Evolutionary conservation across 371 early-diverging fungal genomes (phyloP).

Genomic region (Lichtheimia corymbifera): DNA sequence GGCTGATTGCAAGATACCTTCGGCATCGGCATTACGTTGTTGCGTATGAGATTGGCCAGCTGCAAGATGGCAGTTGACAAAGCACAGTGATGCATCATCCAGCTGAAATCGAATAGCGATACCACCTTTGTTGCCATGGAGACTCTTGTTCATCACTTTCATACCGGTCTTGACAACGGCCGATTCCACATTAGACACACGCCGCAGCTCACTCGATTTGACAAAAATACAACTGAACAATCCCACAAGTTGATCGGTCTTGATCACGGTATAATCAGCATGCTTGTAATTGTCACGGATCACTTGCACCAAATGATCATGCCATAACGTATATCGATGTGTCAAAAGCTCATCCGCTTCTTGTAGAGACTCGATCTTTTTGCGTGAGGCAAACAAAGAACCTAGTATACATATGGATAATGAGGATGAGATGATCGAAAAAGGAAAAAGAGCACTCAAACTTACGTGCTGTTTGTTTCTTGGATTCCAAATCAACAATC

Average conservation of each 20-base stretch:
- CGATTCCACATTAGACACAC: slow-evolving; percentile 27
- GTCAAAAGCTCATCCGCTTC: slow-evolving; percentile 57
- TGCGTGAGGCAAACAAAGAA: slow-evolving; percentile 57
- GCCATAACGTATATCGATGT: slow-evolving; percentile 70
- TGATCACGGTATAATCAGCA: slow-evolving; percentile 59
- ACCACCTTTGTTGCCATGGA: slow-evolving; percentile 91
- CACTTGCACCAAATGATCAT: slow-evolving; percentile 60
- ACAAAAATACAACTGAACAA: slow-evolving; percentile 78
- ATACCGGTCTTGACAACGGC: slow-evolving; percentile 79
- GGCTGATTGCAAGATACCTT: slow-evolving; percentile 69
- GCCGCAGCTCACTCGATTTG: slow-evolving; percentile 32
- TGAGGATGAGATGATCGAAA: slow-evolving; percentile 33
- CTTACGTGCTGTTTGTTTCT: slow-evolving; percentile 70
- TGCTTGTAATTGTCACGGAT: slow-evolving; percentile 51
- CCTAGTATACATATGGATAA: slow-evolving; percentile 30
- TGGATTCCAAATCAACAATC: slow-evolving; percentile 82
- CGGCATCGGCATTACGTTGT: slow-evolving; percentile 76
- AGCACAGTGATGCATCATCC: slow-evolving; percentile 81
- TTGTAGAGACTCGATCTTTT: slow-evolving; percentile 48
- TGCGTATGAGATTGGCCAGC: slow-evolving; percentile 78
- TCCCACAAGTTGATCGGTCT: slow-evolving; percentile 82
- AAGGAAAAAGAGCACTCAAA: slow-evolving; percentile 25
- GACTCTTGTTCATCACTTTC: slow-evolving; percentile 57
- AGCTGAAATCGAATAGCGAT: slow-evolving; percentile 74
- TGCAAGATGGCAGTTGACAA: slow-evolving; percentile 86